phyloP scores from a whole-genome alignment of 176 grass and related monocot genomes.

The Otatea glauca region DNA sequence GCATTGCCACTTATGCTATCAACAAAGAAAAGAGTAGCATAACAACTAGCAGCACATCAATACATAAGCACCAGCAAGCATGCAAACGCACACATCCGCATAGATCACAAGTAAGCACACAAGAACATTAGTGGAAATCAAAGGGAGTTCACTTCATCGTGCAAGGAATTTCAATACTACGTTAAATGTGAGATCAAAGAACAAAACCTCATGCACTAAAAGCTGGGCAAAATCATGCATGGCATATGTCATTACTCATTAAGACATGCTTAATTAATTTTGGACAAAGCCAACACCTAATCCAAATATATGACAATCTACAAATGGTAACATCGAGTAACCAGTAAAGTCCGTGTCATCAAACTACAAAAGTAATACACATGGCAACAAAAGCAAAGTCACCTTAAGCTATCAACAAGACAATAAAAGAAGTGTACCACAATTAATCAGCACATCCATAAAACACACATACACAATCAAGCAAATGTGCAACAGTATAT shows the following conservation, averaged over 20 bases:
- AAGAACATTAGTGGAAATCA: not conserved
- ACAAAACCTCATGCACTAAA: not conserved
- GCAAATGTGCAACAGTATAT: not conserved
- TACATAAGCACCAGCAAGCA: not conserved
- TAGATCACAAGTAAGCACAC: not conserved
- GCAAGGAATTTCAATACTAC: not conserved
- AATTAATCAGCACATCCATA: not conserved
- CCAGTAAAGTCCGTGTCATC: not conserved
- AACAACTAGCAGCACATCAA: not conserved
- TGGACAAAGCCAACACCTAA: not conserved
- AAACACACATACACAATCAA: not conserved
- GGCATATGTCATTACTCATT: not conserved
- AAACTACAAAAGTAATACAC: not conserved
- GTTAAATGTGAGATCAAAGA: not conserved
- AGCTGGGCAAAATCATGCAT: not conserved
- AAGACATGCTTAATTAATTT: not conserved
- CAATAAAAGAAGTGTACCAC: not conserved
- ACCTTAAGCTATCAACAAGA: not conserved
- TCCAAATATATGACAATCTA: not conserved
- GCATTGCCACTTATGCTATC: not conserved
- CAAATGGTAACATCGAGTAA: not conserved
- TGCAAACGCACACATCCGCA: not conserved
- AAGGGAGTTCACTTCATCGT: not conserved
- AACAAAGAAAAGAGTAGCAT: not conserved
- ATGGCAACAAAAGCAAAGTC: not conserved